These are phyloP conservation scores for Neospora caninum DNA, from an alignment of 169 alveolate species.

Conservation along the genomic window DNA sequence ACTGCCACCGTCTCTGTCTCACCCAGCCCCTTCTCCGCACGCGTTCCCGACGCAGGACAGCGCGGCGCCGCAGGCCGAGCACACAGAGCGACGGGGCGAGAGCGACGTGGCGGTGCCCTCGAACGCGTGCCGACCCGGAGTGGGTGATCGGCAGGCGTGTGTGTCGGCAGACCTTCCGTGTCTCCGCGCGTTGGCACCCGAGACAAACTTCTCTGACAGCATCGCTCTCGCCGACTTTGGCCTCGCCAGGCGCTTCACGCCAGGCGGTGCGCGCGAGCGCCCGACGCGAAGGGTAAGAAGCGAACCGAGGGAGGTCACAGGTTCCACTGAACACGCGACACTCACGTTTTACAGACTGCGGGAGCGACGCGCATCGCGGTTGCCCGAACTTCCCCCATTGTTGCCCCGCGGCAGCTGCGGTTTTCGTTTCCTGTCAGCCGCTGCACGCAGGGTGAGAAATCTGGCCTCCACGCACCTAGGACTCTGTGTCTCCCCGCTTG, in stretches of 20 bases:
- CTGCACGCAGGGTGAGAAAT: no score
- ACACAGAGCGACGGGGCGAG: background rate
- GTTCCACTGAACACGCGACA: background rate
- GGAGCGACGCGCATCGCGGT: background rate
- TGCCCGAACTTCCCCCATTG: no score
- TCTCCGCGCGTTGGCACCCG: background rate
- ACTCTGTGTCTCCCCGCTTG: no score
- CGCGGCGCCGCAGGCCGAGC: background rate
- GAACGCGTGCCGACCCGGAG: background rate
- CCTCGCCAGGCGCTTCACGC: background rate
- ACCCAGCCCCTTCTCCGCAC: background rate
- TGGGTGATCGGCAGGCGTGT: no score
- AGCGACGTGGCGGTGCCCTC: no score
- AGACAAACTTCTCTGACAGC: background rate
- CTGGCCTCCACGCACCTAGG: no score
- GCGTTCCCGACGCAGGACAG: background rate
- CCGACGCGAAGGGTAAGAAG: background rate
- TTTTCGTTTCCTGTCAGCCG: no score
- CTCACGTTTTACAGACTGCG: background rate
- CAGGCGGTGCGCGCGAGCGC: background rate
- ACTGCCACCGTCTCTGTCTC: background rate
- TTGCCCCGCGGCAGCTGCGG: no score
- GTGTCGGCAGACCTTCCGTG: background rate
- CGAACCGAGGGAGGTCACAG: background rate
- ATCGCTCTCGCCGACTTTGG: conserved; percentile 21